Percentiles rank a stretch among this genome's conserved stretches.
These are phyloP conservation scores for Emmonsiellopsis sp. DNA, from an alignment of 2,329 filamentous ascomycete species.

Conservation along the genomic window DNA sequence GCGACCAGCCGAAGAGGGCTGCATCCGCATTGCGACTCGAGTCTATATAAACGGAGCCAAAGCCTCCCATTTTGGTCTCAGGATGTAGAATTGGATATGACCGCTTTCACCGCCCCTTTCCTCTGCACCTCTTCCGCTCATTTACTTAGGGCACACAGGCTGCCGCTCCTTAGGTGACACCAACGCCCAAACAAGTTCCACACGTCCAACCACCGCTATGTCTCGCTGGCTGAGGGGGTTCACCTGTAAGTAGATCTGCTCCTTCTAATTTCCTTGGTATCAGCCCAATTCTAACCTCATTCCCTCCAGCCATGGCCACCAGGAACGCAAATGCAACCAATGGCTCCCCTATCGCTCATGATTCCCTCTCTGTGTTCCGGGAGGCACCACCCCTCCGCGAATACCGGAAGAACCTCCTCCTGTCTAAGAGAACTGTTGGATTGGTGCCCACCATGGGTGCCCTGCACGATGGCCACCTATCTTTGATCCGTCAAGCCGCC, in stretches of 20 bases:
- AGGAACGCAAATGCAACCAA: conserved; percentile 3
- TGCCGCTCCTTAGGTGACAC: not conserved
- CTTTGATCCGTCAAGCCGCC: conserved; percentile 74
- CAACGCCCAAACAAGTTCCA: not conserved
- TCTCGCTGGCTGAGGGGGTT: conserved; percentile 11
- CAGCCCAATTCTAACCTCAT: not conserved
- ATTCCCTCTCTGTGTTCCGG: conserved; percentile 52
- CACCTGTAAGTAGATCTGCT: conserved; percentile 12
- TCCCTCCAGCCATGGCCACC: conserved; percentile 5
- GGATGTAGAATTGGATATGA: not conserved
- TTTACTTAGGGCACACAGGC: not conserved
- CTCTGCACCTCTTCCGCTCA: not conserved
- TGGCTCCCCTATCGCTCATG: conserved; percentile 10
- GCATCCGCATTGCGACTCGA: not conserved
- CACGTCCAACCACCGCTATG: not conserved
- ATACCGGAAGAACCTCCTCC: conserved; percentile 57
- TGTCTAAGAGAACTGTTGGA: conserved; percentile 63
- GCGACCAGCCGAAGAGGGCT: not conserved
- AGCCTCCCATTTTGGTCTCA: not conserved
- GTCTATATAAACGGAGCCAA: not conserved
- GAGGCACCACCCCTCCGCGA: conserved; percentile 61
- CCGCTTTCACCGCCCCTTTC: not conserved
- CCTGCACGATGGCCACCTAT: conserved; percentile 83
- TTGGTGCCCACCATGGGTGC: conserved; percentile 97
- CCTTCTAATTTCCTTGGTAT: conserved; percentile 10